Evolutionary conservation across 371 early-diverging fungal genomes (phyloP), one percentile per base, ranked within the genome.

Genomic region (Mortierella sp.): DNA sequence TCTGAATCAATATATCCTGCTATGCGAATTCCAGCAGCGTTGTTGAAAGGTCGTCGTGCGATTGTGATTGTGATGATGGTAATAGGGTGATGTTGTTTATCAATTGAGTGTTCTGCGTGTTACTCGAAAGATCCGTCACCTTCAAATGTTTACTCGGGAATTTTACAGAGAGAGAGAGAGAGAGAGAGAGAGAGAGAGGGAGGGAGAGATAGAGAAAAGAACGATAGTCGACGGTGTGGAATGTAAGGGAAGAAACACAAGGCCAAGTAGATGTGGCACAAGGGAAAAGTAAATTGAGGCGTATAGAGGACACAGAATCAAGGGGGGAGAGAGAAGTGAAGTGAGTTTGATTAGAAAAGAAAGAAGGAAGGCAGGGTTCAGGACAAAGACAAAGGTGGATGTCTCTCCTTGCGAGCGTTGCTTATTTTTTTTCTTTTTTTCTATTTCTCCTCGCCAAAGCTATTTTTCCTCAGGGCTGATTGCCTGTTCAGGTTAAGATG

Each of bases 331-430:
- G 28, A 28, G 28, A 28, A 28, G 28, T 28, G 53, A 43, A 57
- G 33, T 58, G 48, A 40, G 7, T 41, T 28, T n/a, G 16, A 8
- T 40, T 8, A 58, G 15, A 16, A 28, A 58, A 58, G 19, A 19
- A 8, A 53, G 32, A 24, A 28, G 28, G 28, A 28, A 28, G 28
- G 28, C 2, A 50, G 50, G 50, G 50, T 50, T 19, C 50, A 50
- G 50, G 50, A 19, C 50, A 19, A 50, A 55, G 24, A 55, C 24
- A 24, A 62, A 36, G 22, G 45, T 21, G 21, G 15, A 22, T 40
- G 24, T 43, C 15, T 43, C 62, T 61, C 62, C 45, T 61, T 60
- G 60, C 43, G 62, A 62, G 43, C 62, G 62, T 62, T 62, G 15
- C 62, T 43, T 62, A 11, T 45, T 45, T 62, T 41, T 62, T 24